These are phyloP conservation scores for Pseudogymnoascus sp. DNA, from an alignment of 2,329 filamentous ascomycete genomes.

Conservation along the genomic window DNA sequence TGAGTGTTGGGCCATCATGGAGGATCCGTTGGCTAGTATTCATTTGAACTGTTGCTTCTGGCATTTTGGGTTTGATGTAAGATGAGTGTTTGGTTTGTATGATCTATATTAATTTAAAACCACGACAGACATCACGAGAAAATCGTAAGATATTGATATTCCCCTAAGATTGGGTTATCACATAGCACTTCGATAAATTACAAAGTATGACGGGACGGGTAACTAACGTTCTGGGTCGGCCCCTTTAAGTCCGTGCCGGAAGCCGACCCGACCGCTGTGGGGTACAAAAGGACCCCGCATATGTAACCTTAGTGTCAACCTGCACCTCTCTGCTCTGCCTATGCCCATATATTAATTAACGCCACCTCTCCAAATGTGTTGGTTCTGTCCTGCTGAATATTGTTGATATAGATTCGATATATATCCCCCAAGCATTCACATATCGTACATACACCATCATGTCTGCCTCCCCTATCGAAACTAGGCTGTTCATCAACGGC, in stretches of 20 bases:
- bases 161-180: neutral
- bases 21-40: neutral
- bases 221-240: neutral
- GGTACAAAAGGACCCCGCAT: neutral
- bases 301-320: constrained; percentile 6
- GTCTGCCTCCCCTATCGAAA: constrained; percentile 4
- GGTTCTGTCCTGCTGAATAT: neutral
- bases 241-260: neutral
- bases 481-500: constrained; percentile 12
- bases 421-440: neutral
- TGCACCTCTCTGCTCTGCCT: neutral
- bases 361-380: neutral
- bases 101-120: neutral
- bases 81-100: neutral
- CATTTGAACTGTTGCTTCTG: neutral
- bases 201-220: neutral
- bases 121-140: neutral
- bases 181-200: neutral
- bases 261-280: neutral
- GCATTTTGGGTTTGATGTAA: neutral
- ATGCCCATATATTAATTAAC: neutral
- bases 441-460: neutral
- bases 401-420: neutral
- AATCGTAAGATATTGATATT: neutral
- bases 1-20: neutral